A percentile compares a stretch with the other conserved stretches of the same genome.
These are phyloP conservation scores for Xylaria grammica DNA, from an alignment of 495 filamentous ascomycete species.

Conservation along the genomic window DNA sequence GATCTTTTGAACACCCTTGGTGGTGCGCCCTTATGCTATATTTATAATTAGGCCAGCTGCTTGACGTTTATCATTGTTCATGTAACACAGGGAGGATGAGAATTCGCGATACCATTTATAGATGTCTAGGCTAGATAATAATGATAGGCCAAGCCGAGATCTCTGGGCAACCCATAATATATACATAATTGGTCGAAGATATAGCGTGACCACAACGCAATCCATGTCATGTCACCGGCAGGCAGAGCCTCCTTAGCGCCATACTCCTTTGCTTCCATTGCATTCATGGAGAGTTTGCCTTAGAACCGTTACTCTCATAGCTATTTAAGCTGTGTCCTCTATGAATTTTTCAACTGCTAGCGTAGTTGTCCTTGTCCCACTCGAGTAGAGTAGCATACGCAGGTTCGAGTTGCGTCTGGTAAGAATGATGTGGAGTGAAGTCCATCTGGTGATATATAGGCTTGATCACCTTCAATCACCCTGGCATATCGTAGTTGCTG, in stretches of 20 bases:
- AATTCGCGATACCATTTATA: constrained; percentile 3
- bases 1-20: constrained; percentile 52
- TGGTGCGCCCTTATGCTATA: constrained; percentile 53
- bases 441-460: too few relatives aligned
- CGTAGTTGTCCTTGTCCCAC: neutral
- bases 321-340: too few relatives aligned
- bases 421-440: neutral
- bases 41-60: constrained; percentile 44
- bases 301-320: too few relatives aligned
- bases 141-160: neutral
- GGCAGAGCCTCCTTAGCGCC: too few relatives aligned
- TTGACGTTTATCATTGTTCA: neutral
- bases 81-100: too few relatives aligned
- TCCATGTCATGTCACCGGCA: neutral
- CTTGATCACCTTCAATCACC: too few relatives aligned
- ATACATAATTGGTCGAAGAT: neutral
- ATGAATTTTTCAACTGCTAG: neutral
- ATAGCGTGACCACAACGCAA: neutral
- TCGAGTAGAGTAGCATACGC: neutral
- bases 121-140: neutral
- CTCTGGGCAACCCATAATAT: neutral
- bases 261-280: too few relatives aligned
- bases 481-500: neutral
- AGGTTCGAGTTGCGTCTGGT: neutral
- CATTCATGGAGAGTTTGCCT: too few relatives aligned